phyloP scores from a whole-genome alignment of 805 yeast species.

The Pichia eremophila region DNA sequence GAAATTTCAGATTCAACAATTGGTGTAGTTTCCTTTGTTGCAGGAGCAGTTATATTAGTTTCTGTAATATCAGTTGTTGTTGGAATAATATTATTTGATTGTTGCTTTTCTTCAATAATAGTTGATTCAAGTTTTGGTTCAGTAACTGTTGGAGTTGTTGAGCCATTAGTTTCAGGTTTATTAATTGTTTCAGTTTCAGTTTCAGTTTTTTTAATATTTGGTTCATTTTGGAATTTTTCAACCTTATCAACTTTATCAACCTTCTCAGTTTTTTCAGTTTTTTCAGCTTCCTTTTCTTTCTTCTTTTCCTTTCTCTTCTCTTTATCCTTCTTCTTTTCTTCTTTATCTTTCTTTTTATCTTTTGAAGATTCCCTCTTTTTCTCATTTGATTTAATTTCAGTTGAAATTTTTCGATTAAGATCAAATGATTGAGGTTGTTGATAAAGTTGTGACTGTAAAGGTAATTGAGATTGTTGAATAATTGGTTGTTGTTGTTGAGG shows the following conservation, averaged over 20 bases:
- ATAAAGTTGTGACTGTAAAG: not conserved
- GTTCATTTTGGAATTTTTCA: too few species aligned
- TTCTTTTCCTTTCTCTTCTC: not conserved
- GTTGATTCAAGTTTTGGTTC: too few species aligned
- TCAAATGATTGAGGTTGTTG: not conserved
- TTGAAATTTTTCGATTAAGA: not conserved
- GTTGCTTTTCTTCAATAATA: too few species aligned
- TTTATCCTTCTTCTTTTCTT: not conserved
- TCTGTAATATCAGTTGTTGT: too few species aligned
- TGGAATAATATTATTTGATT: too few species aligned
- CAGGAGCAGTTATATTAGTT: too few species aligned
- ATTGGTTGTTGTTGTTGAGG: conserved; percentile 20
- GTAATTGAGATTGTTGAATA: conserved; percentile 2
- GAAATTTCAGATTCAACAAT: too few species aligned
- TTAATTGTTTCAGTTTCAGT: not conserved
- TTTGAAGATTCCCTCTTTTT: not conserved
- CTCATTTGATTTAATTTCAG: not conserved
- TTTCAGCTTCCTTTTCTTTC: not conserved
- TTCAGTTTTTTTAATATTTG: not conserved
- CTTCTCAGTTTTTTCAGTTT: not conserved
- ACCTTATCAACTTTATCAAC: not conserved
- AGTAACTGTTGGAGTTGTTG: too few species aligned
- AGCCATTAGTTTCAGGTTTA: too few species aligned
- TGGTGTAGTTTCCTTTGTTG: too few species aligned
- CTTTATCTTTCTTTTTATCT: not conserved